A percentile compares a stretch with the other conserved stretches of the same genome.
phyloP scores from a whole-genome alignment of 2,329 filamentous ascomycete species.

The Monilinia laxa region DNA sequence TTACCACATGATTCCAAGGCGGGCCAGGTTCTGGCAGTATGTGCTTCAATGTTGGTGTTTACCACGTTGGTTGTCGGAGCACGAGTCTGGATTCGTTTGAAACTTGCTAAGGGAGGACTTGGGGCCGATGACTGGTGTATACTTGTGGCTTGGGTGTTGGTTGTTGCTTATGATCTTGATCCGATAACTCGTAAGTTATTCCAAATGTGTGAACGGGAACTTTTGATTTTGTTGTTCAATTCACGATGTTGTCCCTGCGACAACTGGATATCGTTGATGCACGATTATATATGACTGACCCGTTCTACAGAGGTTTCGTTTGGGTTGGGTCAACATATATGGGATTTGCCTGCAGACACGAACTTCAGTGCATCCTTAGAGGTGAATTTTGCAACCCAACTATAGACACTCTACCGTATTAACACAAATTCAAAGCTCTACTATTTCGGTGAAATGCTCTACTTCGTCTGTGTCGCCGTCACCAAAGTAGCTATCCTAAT shows the following conservation, averaged over 20 bases:
- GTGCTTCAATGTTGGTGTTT: constrained; percentile 19
- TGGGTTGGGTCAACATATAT: constrained; percentile 19
- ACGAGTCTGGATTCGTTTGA: constrained; percentile 11
- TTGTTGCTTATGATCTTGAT: constrained; percentile 16
- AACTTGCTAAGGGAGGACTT: constrained; percentile 18
- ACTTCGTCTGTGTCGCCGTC: constrained; percentile 14
- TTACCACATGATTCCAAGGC: constrained; percentile 19
- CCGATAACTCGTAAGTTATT: constrained; percentile 17
- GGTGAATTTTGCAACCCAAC: not conserved
- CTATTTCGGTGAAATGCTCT: constrained; percentile 12
- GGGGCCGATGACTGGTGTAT: constrained; percentile 20
- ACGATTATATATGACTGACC: not conserved
- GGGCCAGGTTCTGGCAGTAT: constrained; percentile 17
- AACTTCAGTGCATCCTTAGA: constrained; percentile 19
- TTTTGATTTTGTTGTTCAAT: not conserved
- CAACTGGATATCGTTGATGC: not conserved
- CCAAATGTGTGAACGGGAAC: not conserved
- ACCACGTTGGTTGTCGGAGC: constrained; percentile 12
- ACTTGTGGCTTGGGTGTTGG: constrained; percentile 18
- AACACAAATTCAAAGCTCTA: constrained; percentile 9
- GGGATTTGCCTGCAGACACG: constrained; percentile 8
- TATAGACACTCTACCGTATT: not conserved
- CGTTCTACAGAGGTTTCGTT: constrained; percentile 10
- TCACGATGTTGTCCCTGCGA: not conserved
- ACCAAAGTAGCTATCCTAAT: constrained; percentile 15